phyloP scores from a whole-genome alignment of 495 filamentous ascomycete genomes.

The Penicillium bialowiezense region DNA sequence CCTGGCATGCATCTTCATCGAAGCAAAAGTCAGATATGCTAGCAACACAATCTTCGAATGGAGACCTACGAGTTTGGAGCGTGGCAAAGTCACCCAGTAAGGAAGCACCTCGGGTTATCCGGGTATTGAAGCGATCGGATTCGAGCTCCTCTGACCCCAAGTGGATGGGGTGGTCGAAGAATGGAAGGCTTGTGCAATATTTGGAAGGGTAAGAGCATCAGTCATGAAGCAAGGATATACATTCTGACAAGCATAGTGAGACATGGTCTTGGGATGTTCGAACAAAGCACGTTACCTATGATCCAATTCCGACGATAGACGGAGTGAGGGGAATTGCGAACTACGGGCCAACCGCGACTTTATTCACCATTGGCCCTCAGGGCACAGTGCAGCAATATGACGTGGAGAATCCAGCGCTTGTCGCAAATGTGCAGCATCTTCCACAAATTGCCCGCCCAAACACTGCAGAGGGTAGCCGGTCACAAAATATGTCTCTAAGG shows the following conservation, averaged over 20 bases:
- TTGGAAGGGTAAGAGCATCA: constrained; percentile 71
- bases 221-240: too few relatives aligned
- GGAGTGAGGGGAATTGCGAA: constrained; percentile 78
- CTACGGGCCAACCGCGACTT: constrained; percentile 83
- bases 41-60: constrained; percentile 86
- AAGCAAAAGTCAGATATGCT: constrained; percentile 98
- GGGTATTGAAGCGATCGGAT: constrained; percentile 79
- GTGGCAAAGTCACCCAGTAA: constrained; percentile 79
- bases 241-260: constrained; percentile 54
- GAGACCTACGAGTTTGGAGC: constrained; percentile 95
- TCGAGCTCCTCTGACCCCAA: constrained; percentile 70
- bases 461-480: constrained; percentile 64
- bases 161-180: constrained; percentile 98
- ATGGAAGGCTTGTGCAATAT: constrained; percentile 90
- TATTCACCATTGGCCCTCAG: constrained; percentile 88
- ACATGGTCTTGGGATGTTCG: constrained; percentile 94
- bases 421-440: constrained; percentile 79
- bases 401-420: constrained; percentile 75
- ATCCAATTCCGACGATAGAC: constrained; percentile 80
- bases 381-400: constrained; percentile 94
- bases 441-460: constrained; percentile 72
- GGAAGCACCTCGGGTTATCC: constrained; percentile 78
- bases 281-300: constrained; percentile 90
- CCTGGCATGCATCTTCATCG: constrained; percentile 96
- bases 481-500: constrained; percentile 28